phyloP scores from a whole-genome alignment of 176 grass and related monocot genomes.

The Saccharum spontaneum region DNA sequence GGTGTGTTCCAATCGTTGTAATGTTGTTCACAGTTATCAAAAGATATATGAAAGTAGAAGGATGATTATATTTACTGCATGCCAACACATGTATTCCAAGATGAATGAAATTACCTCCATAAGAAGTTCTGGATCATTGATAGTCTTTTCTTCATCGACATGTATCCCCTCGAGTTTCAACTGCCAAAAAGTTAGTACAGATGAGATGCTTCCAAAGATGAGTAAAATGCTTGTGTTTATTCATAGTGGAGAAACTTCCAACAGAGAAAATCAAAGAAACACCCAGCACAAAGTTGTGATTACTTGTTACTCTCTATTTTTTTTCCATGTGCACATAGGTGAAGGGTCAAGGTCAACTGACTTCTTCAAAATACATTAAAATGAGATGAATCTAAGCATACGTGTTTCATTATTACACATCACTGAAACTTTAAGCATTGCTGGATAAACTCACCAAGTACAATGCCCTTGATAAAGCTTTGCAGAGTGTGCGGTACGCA shows the following conservation, averaged over 20 bases:
- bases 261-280: neutral
- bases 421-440: neutral
- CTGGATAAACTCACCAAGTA: conserved; percentile 69
- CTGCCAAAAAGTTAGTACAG: conserved; percentile 45
- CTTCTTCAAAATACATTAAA: neutral
- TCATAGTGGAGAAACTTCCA: neutral
- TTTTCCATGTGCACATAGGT: neutral
- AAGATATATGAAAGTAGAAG: conserved; percentile 2
- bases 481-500: conserved; percentile 73
- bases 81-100: neutral
- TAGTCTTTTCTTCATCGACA: conserved; percentile 91
- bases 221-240: neutral
- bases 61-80: neutral
- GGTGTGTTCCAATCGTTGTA: neutral
- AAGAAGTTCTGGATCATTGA: conserved; percentile 73
- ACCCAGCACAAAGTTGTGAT: neutral
- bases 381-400: neutral
- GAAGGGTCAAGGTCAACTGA: neutral
- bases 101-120: conserved; percentile 58
- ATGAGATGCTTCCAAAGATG: neutral
- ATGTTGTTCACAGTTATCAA: neutral
- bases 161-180: conserved; percentile 69
- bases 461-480: conserved; percentile 73
- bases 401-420: neutral
- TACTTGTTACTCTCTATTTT: neutral